Base-by-base conservation (phyloP, 2,329 filamentous ascomycete species). In the Neoarthrinium moseri region DNA sequence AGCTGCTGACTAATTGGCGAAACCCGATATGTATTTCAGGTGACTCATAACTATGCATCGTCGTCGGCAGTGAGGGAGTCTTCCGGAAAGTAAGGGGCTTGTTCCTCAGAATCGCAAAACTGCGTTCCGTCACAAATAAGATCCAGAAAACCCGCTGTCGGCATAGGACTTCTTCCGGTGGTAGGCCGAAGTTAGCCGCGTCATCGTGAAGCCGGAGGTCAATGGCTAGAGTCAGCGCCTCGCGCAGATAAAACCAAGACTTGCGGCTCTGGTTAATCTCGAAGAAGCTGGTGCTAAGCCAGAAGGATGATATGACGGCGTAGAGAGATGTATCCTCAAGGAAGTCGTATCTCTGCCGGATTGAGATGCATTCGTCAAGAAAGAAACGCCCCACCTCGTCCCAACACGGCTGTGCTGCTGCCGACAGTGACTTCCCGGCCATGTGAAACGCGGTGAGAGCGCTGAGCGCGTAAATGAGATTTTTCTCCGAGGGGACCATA, bases 61-160 rank as follows among this genome's bases (percentile, higher is more conserved):
- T 80, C 55, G 69, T 74, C 2, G 76, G 80, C 4, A 77, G 66
- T 33, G 72, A 71, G 11, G 82, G 81, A 2, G 79, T 84, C 37
- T 80, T 76, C 43, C 81, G 74, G 6, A 86, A 66, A 0, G 79
- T 81, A 26, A 86, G 74, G 1, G 82, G 81, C 45, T 81, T 80
- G 56, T 84, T 82, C 37, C 81, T 74, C 46, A 84, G 72, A 23
- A 86, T 75, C 4, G 81, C 82, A 56, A 83, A 84, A 5, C 84
- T 84, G 44, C 43, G 73, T 62, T 85, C 81, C 0, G 79, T 80
- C 24, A 84, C 73, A 55, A 83, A 83, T 8, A 85, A 65, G 32
- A 83, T 69, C 81, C 81, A 85, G 57, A 81, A 84, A 6, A 83
- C 68, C 10, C 80, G 68, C 46, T 78, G 70, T 27, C 75, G 72